phyloP scores from a whole-genome alignment of 148 eudicot genomes.

The Nepenthes mirabilis region DNA sequence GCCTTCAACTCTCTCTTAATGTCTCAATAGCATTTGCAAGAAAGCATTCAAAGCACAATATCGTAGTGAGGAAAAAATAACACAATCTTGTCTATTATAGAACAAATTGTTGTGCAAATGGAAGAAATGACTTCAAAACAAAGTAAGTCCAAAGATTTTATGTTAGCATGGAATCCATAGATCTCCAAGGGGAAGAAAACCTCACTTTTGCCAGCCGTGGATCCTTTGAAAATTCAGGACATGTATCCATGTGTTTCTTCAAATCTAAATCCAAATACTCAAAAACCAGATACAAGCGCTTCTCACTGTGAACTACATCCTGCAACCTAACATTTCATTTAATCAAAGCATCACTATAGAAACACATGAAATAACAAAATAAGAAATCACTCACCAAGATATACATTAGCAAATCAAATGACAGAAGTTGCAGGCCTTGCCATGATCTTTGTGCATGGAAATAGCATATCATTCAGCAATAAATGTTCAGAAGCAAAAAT shows the following conservation, averaged over 20 bases:
- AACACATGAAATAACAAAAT: not conserved
- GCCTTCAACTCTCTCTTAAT: no score
- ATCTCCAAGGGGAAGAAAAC: slow-evolving; percentile 10
- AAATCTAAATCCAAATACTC: slow-evolving; percentile 94
- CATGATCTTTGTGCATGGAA: no score
- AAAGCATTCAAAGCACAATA: no score
- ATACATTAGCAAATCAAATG: not conserved
- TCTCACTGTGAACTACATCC: slow-evolving; percentile 96
- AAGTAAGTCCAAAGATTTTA: not conserved
- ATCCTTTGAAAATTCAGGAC: slow-evolving; percentile 84
- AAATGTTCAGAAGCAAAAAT: no score
- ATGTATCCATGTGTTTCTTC: slow-evolving; percentile 95
- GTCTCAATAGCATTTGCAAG: no score
- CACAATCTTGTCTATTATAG: no score
- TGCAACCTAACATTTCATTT: slow-evolving; percentile 50
- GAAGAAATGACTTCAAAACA: not conserved
- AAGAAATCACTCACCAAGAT: not conserved
- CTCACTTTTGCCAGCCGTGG: slow-evolving; percentile 66
- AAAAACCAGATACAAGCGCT: slow-evolving; percentile 86
- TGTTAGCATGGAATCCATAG: not conserved
- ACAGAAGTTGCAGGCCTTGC: no score
- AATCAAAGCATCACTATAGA: not conserved
- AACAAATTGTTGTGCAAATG: no score
- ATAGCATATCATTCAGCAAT: no score
- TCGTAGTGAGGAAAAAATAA: no score